A percentile compares a stretch with the other conserved stretches of the same genome.
Evolutionary conservation across 331 rosid genomes (phyloP).

Genomic region (Prunus yedoensis): DNA sequence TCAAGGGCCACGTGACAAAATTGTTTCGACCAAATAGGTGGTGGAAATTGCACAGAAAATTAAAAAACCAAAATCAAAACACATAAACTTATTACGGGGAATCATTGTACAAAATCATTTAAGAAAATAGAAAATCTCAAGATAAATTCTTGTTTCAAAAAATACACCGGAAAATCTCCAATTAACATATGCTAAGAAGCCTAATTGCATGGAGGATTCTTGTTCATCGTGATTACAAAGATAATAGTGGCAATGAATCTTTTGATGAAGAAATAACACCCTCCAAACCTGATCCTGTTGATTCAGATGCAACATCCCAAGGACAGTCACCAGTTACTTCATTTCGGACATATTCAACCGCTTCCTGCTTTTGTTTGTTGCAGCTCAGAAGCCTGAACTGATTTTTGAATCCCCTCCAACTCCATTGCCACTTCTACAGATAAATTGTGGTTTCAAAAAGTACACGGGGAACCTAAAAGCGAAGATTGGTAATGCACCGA

Average conservation of each 20-base stretch:
- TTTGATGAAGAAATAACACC: not conserved
- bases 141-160: too few species aligned
- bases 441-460: too few species aligned
- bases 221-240: not conserved
- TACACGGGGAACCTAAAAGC: too few species aligned
- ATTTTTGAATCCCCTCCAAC: too few species aligned
- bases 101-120: too few species aligned
- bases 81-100: too few species aligned
- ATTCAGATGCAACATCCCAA: conserved; percentile 10
- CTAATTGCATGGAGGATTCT: not conserved
- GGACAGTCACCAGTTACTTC: not conserved
- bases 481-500: too few species aligned
- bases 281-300: not conserved
- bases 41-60: not conserved
- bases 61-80: not conserved
- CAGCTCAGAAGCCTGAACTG: too few species aligned
- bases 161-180: not conserved
- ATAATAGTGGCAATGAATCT: not conserved
- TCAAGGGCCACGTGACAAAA: too few species aligned
- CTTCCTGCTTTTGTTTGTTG: not conserved
- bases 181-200: not conserved
- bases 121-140: too few species aligned
- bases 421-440: too few species aligned
- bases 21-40: not conserved
- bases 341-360: not conserved